Evolutionary conservation across 2,329 filamentous ascomycete species (phyloP).

Genomic region (Juglanconis juglandina): DNA sequence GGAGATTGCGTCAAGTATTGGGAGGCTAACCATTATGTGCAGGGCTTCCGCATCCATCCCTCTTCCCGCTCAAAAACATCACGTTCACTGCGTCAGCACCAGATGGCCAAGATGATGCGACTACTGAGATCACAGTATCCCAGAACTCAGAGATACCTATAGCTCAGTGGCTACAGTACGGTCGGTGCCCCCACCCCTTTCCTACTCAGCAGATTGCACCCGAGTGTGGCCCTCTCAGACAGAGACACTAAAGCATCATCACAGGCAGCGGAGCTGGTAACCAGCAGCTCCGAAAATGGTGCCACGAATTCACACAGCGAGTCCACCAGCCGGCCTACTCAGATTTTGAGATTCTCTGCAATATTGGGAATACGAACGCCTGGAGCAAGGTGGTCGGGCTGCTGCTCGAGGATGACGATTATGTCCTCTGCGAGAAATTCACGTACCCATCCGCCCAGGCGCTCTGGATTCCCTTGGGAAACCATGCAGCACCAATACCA

Average conservation of each 20-base stretch:
- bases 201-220: too few species aligned
- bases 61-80: constrained; percentile 24
- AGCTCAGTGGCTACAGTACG: constrained; percentile 21
- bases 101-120: background rate
- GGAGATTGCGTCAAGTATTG: too few species aligned
- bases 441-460: constrained; percentile 31
- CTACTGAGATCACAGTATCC: background rate
- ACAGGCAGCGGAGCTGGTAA: constrained; percentile 22
- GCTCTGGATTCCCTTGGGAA: constrained; percentile 28
- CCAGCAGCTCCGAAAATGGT: constrained; percentile 13
- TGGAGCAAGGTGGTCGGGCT: constrained; percentile 30
- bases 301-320: constrained; percentile 19
- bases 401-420: constrained; percentile 27
- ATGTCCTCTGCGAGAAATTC: constrained; percentile 28
- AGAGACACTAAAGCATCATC: background rate
- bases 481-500: constrained; percentile 23
- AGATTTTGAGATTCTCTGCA: constrained; percentile 24
- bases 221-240: too few species aligned
- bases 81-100: background rate
- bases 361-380: constrained; percentile 30
- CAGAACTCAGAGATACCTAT: constrained; percentile 17
- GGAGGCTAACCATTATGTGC: too few species aligned
- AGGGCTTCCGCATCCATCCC: constrained; percentile 29
- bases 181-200: background rate
- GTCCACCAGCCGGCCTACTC: constrained; percentile 21